Evolutionary conservation across 306 rosid genomes (phyloP), one percentile per base, ranked within the genome.

Genomic region (Rosa persica): DNA sequence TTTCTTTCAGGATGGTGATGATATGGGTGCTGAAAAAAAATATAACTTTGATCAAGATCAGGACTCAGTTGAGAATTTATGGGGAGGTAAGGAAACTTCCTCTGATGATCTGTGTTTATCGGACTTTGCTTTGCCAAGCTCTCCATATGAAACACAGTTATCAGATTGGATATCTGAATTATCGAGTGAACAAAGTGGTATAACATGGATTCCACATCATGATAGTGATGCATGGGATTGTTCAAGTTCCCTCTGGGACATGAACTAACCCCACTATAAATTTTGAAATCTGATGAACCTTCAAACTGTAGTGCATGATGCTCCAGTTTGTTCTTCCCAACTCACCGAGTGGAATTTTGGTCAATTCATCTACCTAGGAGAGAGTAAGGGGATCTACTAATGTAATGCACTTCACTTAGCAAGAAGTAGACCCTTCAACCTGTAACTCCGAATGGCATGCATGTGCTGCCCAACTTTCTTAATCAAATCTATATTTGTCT

Each of bases 191-290:
- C 75, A 67, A 40, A 82, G 61, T 58, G 85, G 87, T 22, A 77
- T 51, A 57, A 43, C 82, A 38, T 72, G 79, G 81, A 79, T 43
- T 78, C 57, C 40, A 43, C 84, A 86, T 30, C 42, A 62, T 61
- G 83, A 76, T 12, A 66, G 30, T 75, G 78, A 83, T 74, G 22
- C 83, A 23, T 91, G 91, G 94, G 83, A 81, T 70, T 85, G 70
- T 73, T 75, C 89, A 36, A 81, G 77, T 79, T 88, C 68, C 67
- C 79, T 91, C 5, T 89, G 98, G 96, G 83, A 87, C 71, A 80
- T 89, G 86, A 85, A 78, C 71, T 87, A 46, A 27, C 11, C 39
- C 22, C 40, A n/a, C 54, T 34, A 67, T 12, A 69, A 1, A 52
- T 17, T 74, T 71, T 34, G 39, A 34, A 51, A 70, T 65, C 72